A percentile compares a stretch with the other conserved stretches of the same genome.
Evolutionary conservation across 371 early-diverging fungal species (phyloP).

Genomic region (Mortierella sp.): DNA sequence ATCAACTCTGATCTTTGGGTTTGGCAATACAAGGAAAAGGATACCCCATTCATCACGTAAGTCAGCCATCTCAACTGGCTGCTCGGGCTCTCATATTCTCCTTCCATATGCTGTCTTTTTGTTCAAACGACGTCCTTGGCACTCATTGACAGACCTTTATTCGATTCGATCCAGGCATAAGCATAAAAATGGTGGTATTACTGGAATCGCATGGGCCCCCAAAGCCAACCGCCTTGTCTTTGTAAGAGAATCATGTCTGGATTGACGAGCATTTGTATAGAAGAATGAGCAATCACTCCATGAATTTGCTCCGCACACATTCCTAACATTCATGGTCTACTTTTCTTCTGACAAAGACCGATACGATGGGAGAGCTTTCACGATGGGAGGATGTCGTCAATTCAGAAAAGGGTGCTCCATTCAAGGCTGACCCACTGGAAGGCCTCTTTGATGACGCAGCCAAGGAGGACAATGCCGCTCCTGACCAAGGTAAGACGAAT

Average conservation of each 20-base stretch:
- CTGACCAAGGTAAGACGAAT: slow-evolving; percentile 10
- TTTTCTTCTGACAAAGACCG: slow-evolving; percentile 12
- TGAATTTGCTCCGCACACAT: too few relatives aligned
- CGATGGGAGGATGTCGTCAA: slow-evolving; percentile 32
- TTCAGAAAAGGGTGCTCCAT: slow-evolving; percentile 24
- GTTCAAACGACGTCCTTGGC: too few relatives aligned
- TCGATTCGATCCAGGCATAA: slow-evolving; percentile 17
- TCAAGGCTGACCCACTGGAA: slow-evolving; percentile 31
- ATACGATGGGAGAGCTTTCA: slow-evolving; percentile 22
- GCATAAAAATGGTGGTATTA: slow-evolving; percentile 25
- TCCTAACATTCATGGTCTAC: neutral
- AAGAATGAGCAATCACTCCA: too few relatives aligned
- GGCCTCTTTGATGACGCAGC: slow-evolving; percentile 41
- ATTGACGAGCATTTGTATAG: neutral
- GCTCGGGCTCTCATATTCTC: too few relatives aligned
- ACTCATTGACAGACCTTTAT: too few relatives aligned
- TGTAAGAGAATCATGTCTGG: slow-evolving; percentile 10
- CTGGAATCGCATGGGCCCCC: slow-evolving; percentile 32
- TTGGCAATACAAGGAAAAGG: slow-evolving; percentile 54
- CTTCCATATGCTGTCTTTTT: too few relatives aligned
- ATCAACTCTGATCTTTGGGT: slow-evolving; percentile 23
- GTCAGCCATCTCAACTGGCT: neutral
- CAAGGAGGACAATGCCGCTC: slow-evolving; percentile 5
- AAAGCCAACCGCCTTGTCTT: slow-evolving; percentile 31
- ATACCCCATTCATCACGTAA: slow-evolving; percentile 20